Evolutionary conservation across 2,329 filamentous ascomycete genomes (phyloP).

Genomic region (Hansfordia pulvinata): DNA sequence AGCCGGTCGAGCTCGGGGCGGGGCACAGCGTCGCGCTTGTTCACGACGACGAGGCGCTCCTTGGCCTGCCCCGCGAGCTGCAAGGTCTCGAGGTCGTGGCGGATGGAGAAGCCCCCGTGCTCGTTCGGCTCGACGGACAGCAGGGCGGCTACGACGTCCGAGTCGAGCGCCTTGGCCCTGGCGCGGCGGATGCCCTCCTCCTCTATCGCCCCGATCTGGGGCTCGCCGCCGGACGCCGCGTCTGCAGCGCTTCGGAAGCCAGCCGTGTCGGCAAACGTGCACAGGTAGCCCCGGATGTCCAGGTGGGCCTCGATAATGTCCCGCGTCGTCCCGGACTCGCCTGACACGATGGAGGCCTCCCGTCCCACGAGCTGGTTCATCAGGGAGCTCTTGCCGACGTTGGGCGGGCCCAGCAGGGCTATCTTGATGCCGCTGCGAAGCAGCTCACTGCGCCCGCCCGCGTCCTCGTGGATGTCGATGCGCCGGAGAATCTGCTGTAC

Average conservation of each 20-base stretch:
- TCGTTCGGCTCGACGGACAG: slow-evolving; percentile 51
- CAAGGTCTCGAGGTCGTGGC: slow-evolving; percentile 41
- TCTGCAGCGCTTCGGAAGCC: slow-evolving; percentile 50
- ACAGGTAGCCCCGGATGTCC: slow-evolving; percentile 80
- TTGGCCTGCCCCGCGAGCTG: slow-evolving; percentile 33
- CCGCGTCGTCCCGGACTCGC: slow-evolving; percentile 83
- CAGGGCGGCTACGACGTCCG: slow-evolving; percentile 75
- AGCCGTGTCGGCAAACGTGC: slow-evolving; percentile 90
- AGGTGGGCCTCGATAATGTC: slow-evolving; percentile 88
- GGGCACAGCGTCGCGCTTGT: slow-evolving; percentile 43
- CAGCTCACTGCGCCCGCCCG: slow-evolving; percentile 71
- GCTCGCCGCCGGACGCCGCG: slow-evolving; percentile 4
- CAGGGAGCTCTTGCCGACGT: slow-evolving; percentile 88
- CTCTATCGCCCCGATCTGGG: slow-evolving; percentile 59
- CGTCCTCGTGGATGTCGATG: slow-evolving; percentile 58
- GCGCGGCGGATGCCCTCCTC: slow-evolving; percentile 83
- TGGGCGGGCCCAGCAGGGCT: slow-evolving; percentile 79
- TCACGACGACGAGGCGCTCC: slow-evolving; percentile 41
- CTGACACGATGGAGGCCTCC: slow-evolving; percentile 89
- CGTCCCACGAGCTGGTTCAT: slow-evolving; percentile 82
- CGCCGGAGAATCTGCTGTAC: slow-evolving; percentile 46
- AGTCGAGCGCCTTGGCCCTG: slow-evolving; percentile 64
- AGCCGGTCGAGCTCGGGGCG: slow-evolving; percentile 21
- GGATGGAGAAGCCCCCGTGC: slow-evolving; percentile 23
- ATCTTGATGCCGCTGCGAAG: slow-evolving; percentile 75